Conservation (phyloP, 306 rosid genomes). For the Comarum palustre region DNA sequence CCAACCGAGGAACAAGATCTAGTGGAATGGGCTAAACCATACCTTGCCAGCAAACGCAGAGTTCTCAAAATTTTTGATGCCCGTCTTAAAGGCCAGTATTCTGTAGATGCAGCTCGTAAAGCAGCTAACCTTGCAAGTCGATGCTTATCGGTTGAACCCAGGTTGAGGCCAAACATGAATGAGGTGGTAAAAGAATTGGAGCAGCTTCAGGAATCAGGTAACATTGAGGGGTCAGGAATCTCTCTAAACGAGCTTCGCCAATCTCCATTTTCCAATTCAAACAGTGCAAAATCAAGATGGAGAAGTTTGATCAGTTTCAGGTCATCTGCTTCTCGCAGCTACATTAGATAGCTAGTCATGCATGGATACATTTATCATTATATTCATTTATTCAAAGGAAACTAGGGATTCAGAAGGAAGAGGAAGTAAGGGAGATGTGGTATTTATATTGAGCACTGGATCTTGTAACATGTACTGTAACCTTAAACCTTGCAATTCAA, state of each 20-base stretch:
- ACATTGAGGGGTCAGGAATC: not conserved
- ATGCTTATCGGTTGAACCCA: not conserved
- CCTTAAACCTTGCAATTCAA: slow-evolving; percentile 50
- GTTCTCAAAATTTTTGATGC: not conserved
- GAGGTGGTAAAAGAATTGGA: not conserved
- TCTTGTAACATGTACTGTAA: slow-evolving; percentile 22
- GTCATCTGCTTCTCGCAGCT: not conserved
- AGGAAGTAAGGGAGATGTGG: not conserved
- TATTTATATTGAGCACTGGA: too few relatives aligned
- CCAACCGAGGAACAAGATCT: not conserved
- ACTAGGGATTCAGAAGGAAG: not conserved
- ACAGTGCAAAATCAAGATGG: not conserved
- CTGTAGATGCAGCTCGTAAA: not conserved
- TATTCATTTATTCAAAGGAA: slow-evolving; percentile 15
- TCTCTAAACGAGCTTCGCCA: not conserved
- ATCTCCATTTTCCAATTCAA: not conserved
- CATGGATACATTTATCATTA: not conserved
- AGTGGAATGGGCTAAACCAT: slow-evolving; percentile 3
- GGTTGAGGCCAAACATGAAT: not conserved
- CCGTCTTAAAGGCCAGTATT: not conserved
- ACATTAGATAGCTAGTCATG: not conserved
- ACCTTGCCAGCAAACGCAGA: not conserved
- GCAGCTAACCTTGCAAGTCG: not conserved
- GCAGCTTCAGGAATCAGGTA: not conserved
- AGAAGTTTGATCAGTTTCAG: not conserved